Percentiles rank a stretch among this genome's conserved stretches.
Evolutionary conservation across 2,329 filamentous ascomycete species (phyloP).

Genomic region (Exophiala mesophila): DNA sequence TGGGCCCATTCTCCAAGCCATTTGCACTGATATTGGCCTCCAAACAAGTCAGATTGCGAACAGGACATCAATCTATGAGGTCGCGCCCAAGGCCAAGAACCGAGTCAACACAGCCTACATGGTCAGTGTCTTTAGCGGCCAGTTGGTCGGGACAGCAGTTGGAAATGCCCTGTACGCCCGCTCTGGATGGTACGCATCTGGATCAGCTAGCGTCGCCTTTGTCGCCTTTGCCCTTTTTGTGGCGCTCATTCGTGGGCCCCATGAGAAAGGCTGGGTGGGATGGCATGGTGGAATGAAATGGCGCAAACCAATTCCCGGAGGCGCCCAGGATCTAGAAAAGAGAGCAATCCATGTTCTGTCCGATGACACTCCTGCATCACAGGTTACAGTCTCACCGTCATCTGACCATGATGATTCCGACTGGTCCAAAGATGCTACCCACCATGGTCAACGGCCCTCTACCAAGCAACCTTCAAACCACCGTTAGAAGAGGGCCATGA

Average conservation of each 20-base stretch:
- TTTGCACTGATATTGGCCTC: conserved; percentile 65
- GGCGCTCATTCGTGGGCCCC: conserved; percentile 49
- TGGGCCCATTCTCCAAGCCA: conserved; percentile 69
- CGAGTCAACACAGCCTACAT: conserved; percentile 79
- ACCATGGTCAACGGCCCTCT: too few species aligned
- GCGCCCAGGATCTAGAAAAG: not conserved
- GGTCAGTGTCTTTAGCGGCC: conserved; percentile 69
- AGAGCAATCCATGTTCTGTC: not conserved
- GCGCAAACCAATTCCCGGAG: conserved; percentile 19
- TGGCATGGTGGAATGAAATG: conserved; percentile 56
- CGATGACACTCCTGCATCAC: not conserved
- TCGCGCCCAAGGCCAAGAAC: conserved; percentile 69
- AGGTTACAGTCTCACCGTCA: conserved; percentile 1
- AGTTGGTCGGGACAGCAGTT: conserved; percentile 64
- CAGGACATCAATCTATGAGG: conserved; percentile 62
- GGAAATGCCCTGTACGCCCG: conserved; percentile 53
- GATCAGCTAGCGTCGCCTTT: conserved; percentile 54
- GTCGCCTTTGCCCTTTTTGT: conserved; percentile 46
- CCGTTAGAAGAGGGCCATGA: too few species aligned
- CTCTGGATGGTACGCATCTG: conserved; percentile 53
- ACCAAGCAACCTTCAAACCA: too few species aligned
- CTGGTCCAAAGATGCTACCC: too few species aligned
- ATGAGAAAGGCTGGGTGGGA: conserved; percentile 55
- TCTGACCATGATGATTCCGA: not conserved
- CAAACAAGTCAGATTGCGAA: conserved; percentile 73